A percentile compares a stretch with the other conserved stretches of the same genome.
Evolutionary conservation across 805 yeast species (phyloP).

Genomic region (Kuraishia hungarica): DNA sequence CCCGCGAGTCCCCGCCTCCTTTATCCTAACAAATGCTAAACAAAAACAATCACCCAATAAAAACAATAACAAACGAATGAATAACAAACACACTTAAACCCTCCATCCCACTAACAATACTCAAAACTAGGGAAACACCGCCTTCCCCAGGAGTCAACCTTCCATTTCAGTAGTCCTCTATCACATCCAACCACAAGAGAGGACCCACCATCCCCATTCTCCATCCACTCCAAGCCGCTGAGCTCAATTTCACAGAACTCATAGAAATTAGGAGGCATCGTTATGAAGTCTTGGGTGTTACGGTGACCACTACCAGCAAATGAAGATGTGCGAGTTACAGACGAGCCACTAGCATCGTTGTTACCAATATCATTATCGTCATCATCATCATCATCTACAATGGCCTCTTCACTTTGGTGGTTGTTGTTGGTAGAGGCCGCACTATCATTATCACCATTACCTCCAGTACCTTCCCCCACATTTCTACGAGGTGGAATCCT

Average conservation of each 20-base stretch:
- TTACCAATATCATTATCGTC: not conserved
- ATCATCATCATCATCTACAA: not conserved
- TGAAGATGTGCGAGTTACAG: not conserved
- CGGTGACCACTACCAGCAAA: not conserved
- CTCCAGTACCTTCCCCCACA: not conserved
- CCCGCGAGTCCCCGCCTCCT: no score
- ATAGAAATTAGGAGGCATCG: not conserved
- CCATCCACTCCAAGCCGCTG: conserved; percentile 54
- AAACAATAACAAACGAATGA: no score
- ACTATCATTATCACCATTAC: no score
- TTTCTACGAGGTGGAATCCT: not conserved
- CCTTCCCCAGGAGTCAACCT: conserved; percentile 55
- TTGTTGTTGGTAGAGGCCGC: no score
- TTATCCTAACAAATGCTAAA: not conserved
- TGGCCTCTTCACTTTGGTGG: not conserved
- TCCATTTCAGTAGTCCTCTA: conserved; percentile 64
- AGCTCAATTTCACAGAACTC: conserved; percentile 27
- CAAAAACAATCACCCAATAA: not conserved
- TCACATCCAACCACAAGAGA: conserved; percentile 54
- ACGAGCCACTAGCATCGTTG: no score
- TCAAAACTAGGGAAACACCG: conserved; percentile 52
- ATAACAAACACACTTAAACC: no score
- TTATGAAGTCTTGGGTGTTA: not conserved
- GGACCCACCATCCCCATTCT: conserved; percentile 35
- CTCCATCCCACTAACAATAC: conserved; percentile 22